Conservation (phyloP, 805 yeast genomes). For the Hanseniaspora pseudoguilliermondii region DNA sequence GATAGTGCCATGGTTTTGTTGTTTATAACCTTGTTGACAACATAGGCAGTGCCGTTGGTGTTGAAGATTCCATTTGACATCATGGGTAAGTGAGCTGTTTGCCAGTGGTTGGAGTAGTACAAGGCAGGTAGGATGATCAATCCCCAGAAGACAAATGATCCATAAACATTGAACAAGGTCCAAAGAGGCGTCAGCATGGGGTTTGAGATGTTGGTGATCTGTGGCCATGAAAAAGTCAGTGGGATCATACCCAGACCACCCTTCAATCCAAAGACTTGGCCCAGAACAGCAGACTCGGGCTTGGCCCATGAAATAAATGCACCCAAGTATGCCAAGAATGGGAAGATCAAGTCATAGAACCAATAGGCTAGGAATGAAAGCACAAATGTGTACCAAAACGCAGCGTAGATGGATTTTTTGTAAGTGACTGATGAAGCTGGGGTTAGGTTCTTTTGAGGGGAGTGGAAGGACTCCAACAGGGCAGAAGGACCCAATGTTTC, state of each 20-base stretch:
- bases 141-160: slow-evolving; percentile 42
- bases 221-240: slow-evolving; percentile 57
- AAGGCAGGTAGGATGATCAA: slow-evolving; percentile 35
- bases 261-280: slow-evolving; percentile 49
- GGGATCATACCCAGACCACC: slow-evolving; percentile 57
- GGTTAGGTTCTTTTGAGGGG: slow-evolving; percentile 10
- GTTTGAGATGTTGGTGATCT: slow-evolving; percentile 45
- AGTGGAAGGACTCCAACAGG: slow-evolving; percentile 17
- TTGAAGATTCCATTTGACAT: slow-evolving; percentile 37
- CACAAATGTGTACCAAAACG: slow-evolving; percentile 34
- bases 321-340: slow-evolving; percentile 45
- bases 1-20: slow-evolving; percentile 25
- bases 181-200: slow-evolving; percentile 53
- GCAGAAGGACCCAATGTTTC: slow-evolving; percentile 41
- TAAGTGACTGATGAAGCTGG: slow-evolving; percentile 34
- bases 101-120: slow-evolving; percentile 46
- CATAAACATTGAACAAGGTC: slow-evolving; percentile 35
- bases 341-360: slow-evolving; percentile 49
- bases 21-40: slow-evolving; percentile 38
- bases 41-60: slow-evolving; percentile 28
- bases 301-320: slow-evolving; percentile 53
- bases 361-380: slow-evolving; percentile 39
- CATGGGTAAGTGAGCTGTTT: slow-evolving; percentile 47
- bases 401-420: slow-evolving; percentile 41
- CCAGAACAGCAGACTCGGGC: slow-evolving; percentile 43